phyloP scores from a whole-genome alignment of 768 basidiomycete species.

The Tricholoma flavovirens region DNA sequence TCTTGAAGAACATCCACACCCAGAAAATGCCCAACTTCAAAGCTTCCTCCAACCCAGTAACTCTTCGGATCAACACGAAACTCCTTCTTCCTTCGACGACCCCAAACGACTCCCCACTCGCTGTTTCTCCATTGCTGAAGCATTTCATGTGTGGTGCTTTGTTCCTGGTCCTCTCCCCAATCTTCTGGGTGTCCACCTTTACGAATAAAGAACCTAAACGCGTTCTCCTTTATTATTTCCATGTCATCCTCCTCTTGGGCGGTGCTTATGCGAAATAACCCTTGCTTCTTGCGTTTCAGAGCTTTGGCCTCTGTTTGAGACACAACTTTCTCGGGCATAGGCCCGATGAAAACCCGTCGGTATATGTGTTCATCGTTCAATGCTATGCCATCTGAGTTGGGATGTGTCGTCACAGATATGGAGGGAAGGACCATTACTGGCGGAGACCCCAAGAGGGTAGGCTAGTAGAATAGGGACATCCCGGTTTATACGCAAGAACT shows the following conservation, averaged over 20 bases:
- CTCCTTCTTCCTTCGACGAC: conserved; percentile 29
- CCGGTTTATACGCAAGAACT: not conserved
- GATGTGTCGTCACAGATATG: conserved; percentile 11
- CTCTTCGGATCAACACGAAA: conserved; percentile 15
- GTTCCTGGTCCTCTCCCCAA: conserved; percentile 57
- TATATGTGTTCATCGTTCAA: conserved; percentile 25
- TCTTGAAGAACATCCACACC: conserved; percentile 56
- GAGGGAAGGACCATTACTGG: conserved; percentile 12
- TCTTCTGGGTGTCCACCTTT: conserved; percentile 61
- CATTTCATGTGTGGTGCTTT: conserved; percentile 50
- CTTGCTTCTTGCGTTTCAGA: conserved; percentile 22
- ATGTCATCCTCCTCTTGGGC: conserved; percentile 28
- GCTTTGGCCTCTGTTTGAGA: conserved; percentile 32
- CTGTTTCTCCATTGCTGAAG: conserved; percentile 56
- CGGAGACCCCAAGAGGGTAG: not conserved
- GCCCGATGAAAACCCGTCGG: conserved; percentile 67
- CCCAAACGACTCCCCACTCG: conserved; percentile 54
- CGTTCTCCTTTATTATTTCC: conserved; percentile 53
- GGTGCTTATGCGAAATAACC: conserved; percentile 19
- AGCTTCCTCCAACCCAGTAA: conserved; percentile 68
- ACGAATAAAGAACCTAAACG: conserved; percentile 56
- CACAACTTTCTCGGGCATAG: conserved; percentile 62
- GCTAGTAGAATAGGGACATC: not conserved
- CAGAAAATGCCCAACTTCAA: conserved; percentile 72
- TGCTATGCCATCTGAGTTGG: conserved; percentile 3